A percentile compares a stretch with the other conserved stretches of the same genome.
Evolutionary conservation across 2,329 filamentous ascomycete species (phyloP).

Genomic region (Drechmeria coniospora): DNA sequence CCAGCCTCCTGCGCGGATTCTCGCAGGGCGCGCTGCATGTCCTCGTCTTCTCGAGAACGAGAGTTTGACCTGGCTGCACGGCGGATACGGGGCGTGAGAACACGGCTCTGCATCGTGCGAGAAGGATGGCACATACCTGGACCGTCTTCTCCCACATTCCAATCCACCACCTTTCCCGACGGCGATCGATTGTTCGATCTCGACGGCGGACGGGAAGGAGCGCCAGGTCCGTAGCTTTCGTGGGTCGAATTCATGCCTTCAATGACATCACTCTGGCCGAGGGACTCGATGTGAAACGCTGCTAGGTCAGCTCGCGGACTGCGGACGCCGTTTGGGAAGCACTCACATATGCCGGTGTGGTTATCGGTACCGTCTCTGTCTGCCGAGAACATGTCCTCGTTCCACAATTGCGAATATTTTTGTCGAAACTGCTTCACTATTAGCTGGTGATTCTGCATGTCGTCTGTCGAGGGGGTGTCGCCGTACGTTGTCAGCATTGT

Average conservation of each 20-base stretch:
- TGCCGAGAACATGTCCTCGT: conserved; percentile 36
- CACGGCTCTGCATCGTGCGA: too few species aligned
- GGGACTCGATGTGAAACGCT: conserved; percentile 42
- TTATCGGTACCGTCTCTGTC: conserved; percentile 34
- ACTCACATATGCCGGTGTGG: conserved; percentile 28
- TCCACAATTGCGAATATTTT: conserved; percentile 34
- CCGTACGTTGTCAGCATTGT: conserved; percentile 23
- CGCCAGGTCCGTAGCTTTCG: conserved; percentile 25
- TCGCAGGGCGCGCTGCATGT: conserved; percentile 39
- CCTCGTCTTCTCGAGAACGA: conserved; percentile 34
- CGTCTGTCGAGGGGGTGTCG: background rate
- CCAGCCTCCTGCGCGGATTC: conserved; percentile 39
- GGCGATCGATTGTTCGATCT: conserved; percentile 42
- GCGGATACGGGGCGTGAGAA: too few species aligned
- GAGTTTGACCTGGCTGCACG: conserved; percentile 20
- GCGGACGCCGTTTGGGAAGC: background rate
- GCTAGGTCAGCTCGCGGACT: conserved; percentile 9
- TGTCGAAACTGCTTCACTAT: conserved; percentile 23
- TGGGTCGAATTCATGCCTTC: conserved; percentile 26
- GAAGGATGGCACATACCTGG: too few species aligned
- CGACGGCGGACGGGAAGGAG: conserved; percentile 48
- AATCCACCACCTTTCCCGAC: conserved; percentile 34
- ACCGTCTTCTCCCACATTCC: conserved; percentile 22
- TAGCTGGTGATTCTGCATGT: conserved; percentile 1
- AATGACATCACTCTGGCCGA: conserved; percentile 28